A percentile compares a stretch with the other conserved stretches of the same genome.
These are phyloP conservation scores for Pleodorina starrii DNA, from an alignment of 139 green algal species.

Conservation along the genomic window DNA sequence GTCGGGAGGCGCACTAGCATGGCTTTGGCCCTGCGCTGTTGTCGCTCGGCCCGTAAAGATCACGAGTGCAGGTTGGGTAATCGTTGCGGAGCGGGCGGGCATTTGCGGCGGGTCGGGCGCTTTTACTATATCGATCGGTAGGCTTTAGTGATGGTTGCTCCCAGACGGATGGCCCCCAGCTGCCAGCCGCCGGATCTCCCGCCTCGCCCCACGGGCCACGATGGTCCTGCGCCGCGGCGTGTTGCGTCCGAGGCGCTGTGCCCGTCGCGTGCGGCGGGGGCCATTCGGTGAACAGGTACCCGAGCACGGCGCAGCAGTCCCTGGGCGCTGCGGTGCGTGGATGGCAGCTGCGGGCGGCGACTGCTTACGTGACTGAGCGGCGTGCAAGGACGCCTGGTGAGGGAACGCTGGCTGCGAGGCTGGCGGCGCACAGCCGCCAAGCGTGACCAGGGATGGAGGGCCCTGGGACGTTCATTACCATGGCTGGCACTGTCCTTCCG, in stretches of 20 bases:
- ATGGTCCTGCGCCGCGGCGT: no score
- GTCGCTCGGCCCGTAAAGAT: slow-evolving; percentile 5
- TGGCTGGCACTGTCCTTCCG: no score
- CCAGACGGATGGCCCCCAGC: not conserved
- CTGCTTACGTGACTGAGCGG: not conserved
- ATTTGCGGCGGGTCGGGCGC: not conserved
- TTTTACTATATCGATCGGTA: not conserved
- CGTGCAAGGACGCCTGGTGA: not conserved
- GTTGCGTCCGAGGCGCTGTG: no score
- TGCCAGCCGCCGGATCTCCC: no score
- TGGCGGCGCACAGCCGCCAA: not conserved
- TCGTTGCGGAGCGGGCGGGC: slow-evolving; percentile 2
- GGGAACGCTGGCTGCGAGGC: not conserved
- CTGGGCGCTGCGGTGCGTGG: not conserved
- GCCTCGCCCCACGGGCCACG: no score
- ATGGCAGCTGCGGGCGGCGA: not conserved
- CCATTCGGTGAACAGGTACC: no score
- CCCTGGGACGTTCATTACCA: no score
- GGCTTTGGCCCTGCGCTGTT: not conserved
- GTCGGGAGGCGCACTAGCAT: not conserved
- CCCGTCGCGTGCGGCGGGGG: no score
- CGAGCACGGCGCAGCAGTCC: no score
- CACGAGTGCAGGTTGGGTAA: slow-evolving; percentile 22
- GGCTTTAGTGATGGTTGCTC: not conserved
- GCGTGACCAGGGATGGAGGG: no score